Evolutionary conservation across 257 asterid genomes (phyloP).

Genomic region (Paulownia fortunei): DNA sequence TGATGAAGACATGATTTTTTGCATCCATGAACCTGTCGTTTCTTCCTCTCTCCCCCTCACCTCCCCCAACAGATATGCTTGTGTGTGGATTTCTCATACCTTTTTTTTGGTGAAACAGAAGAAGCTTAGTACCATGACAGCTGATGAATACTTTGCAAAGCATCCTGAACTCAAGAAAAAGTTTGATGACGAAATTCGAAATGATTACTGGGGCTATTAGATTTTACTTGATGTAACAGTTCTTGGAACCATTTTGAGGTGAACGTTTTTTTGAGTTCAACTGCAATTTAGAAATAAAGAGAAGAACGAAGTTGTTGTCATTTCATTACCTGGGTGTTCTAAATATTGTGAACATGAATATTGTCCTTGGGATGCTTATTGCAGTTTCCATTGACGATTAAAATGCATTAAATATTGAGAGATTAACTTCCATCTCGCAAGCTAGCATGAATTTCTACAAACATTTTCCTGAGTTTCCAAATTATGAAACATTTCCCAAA

Average conservation of each 20-base stretch:
- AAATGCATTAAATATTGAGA: conserved; percentile 7
- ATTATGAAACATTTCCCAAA: neutral
- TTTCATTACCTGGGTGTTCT: conserved; percentile 34
- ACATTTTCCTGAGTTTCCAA: neutral
- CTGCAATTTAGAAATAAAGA: conserved; percentile 55
- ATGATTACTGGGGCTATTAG: conserved; percentile 67
- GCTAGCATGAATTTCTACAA: neutral
- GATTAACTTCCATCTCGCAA: neutral
- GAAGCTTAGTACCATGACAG: conserved; percentile 90
- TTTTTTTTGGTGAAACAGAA: conserved; percentile 51
- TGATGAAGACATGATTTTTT: conserved; percentile 27
- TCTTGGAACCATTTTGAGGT: conserved; percentile 28
- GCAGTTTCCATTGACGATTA: conserved; percentile 19
- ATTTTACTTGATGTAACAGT: conserved; percentile 21
- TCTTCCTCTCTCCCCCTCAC: neutral
- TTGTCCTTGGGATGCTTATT: conserved; percentile 24
- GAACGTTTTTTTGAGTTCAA: conserved; percentile 39
- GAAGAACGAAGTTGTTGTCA: conserved; percentile 29
- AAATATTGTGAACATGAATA: conserved; percentile 30
- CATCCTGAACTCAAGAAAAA: conserved; percentile 88
- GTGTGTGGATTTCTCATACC: conserved; percentile 26
- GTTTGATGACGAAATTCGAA: conserved; percentile 68
- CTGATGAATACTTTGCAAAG: conserved; percentile 90
- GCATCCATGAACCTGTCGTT: neutral
- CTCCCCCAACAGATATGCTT: neutral